Evolutionary conservation across 23 red algal species (phyloP).

Genomic region (Gracilaria caudata): DNA sequence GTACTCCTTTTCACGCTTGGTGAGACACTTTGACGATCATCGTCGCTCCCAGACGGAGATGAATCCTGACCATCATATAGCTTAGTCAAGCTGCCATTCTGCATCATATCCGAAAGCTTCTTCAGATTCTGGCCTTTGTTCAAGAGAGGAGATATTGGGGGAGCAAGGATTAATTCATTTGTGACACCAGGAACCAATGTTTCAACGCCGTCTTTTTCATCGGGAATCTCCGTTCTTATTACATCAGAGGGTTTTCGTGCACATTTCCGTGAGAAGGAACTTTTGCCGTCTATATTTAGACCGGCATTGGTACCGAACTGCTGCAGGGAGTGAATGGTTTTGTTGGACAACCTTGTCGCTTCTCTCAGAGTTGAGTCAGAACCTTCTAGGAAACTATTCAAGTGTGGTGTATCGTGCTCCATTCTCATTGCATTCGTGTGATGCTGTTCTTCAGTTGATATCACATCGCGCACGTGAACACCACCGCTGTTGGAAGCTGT

Average conservation of each 20-base stretch:
- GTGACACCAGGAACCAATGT: conserved; percentile 62
- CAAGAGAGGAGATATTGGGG: conserved; percentile 55
- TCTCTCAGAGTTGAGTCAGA: not conserved
- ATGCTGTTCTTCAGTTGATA: conserved; percentile 40
- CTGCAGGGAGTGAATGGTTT: not conserved
- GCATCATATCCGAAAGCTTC: conserved; percentile 10
- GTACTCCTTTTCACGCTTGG: not conserved
- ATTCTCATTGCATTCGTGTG: not conserved
- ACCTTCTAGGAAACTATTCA: not conserved
- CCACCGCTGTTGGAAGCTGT: conserved; percentile 37
- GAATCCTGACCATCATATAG: conserved; percentile 12
- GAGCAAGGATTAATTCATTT: conserved; percentile 60
- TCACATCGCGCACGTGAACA: conserved; percentile 53
- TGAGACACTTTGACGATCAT: conserved; percentile 10
- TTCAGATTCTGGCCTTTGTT: conserved; percentile 9
- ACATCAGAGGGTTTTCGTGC: not conserved
- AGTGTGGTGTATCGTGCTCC: not conserved
- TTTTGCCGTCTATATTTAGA: not conserved
- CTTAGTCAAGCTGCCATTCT: conserved; percentile 8
- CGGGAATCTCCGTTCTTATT: conserved; percentile 43
- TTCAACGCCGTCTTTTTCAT: conserved; percentile 47
- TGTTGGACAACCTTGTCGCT: not conserved
- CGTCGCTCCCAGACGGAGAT: conserved; percentile 12
- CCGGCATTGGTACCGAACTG: not conserved
- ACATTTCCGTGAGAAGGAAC: not conserved